Base-by-base conservation (phyloP, 169 alveolate genomes). In the Ichthyophthirius multifiliis region DNA sequence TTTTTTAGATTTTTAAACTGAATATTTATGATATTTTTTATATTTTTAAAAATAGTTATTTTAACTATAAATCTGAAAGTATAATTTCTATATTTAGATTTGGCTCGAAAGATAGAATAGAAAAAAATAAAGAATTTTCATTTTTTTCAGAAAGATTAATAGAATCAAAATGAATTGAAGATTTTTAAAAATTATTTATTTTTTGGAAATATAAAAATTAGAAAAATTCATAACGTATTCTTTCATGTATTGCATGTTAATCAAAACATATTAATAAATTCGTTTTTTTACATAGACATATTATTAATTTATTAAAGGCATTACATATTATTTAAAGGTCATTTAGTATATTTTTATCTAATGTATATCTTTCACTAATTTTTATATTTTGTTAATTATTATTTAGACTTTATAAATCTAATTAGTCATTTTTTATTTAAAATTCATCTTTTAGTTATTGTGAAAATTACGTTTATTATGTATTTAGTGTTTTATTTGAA, bases 231-330 rank as follows among this genome's bases (percentile, higher is more conserved):
- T 67, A 67, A 20, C 77, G 35, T 0, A 67, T 67, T 37, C 77
- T 67, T 23, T 67, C 77, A 67, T 67, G 77, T 37, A 67, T 39
- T 16, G 77, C 77, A 67, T 67, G 77, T 31, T 67, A 67, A 35
- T 67, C 77, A 37, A 67, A n/a, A 18, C 77, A 47, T 5, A 67
- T 35, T 13, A 67, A 30, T 23, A 34, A 7, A 0, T 44, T 44
- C 18, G 18, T 6, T 37, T 67, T 1, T 12, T 37, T 13, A 16
- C 16, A 18, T 18, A 67, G 41, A 44, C 48, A 34, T 3, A 41
- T 41, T 4, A 67, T 67, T 37, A 39, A 47, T 16, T 67, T 67
- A 20, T 67, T 67, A n/a, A 35, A 0, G 15, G n/a, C 35, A 3
- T 67, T 67, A 18, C 77, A 47, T 3, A 67, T 31, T 16, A 37